Conservation (phyloP, 805 yeast species). For the Naumovozyma baii region DNA sequence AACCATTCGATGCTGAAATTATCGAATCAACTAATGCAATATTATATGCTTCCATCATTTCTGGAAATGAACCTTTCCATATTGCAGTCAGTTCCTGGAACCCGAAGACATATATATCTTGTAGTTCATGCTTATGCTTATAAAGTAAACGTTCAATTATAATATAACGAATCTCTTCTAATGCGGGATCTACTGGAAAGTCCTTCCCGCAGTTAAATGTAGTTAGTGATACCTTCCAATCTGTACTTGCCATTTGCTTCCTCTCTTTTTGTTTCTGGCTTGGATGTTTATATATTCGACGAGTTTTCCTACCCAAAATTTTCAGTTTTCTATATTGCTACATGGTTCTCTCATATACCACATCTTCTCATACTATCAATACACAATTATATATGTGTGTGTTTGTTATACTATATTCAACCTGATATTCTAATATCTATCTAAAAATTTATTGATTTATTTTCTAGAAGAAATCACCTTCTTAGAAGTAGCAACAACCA, state of each 20-base stretch:
- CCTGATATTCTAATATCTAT: not conserved
- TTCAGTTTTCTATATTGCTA: no score
- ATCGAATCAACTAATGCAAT: conserved; percentile 31
- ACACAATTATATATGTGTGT: not conserved
- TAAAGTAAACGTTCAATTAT: not conserved
- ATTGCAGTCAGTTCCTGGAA: conserved; percentile 56
- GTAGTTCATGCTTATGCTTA: conserved; percentile 3
- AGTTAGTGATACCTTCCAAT: conserved; percentile 18
- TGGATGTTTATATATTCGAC: no score
- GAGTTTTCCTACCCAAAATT: no score
- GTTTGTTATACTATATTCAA: not conserved
- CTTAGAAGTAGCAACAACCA: conserved; percentile 19
- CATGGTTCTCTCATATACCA: no score
- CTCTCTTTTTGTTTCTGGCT: not conserved
- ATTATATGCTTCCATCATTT: conserved; percentile 31
- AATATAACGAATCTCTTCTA: not conserved
- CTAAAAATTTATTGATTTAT: conserved; percentile 4
- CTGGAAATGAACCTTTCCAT: conserved; percentile 42
- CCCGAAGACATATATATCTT: conserved; percentile 47
- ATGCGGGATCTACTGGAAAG: conserved; percentile 28
- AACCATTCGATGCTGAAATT: conserved; percentile 28
- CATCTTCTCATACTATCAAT: no score
- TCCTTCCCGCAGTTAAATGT: conserved; percentile 53
- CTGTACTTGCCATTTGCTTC: not conserved
- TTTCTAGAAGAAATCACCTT: conserved; percentile 17